Evolutionary conservation across 257 asterid species (phyloP).

Genomic region (Solanum boliviense): DNA sequence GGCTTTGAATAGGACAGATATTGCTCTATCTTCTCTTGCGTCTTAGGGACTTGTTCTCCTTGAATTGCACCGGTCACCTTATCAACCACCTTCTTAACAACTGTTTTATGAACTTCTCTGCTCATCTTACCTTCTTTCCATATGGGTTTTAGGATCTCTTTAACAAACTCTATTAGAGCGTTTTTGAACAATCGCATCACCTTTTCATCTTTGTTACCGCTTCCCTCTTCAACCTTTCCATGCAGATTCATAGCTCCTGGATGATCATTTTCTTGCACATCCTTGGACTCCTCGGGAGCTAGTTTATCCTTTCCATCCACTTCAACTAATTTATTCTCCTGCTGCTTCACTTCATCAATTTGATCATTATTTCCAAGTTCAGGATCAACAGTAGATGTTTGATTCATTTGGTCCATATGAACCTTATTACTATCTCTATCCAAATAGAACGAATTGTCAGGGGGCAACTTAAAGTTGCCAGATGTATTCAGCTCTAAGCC

Average conservation of each 20-base stretch:
- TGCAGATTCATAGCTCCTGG: constrained; percentile 27
- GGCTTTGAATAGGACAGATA: constrained; percentile 61
- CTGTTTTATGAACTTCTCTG: constrained; percentile 78
- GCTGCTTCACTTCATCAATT: constrained; percentile 14
- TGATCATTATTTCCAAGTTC: constrained; percentile 9
- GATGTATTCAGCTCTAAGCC: constrained; percentile 15
- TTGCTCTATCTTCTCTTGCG: constrained; percentile 68
- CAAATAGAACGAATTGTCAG: constrained; percentile 7
- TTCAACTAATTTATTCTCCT: constrained; percentile 18
- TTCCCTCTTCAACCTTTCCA: constrained; percentile 40
- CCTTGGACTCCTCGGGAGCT: constrained; percentile 20
- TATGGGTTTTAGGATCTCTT: constrained; percentile 75
- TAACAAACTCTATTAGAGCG: constrained; percentile 73
- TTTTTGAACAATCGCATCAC: constrained; percentile 68
- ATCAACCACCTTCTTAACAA: constrained; percentile 95
- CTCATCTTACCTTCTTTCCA: constrained; percentile 97
- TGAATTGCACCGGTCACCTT: constrained; percentile 66
- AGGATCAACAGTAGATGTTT: constrained; percentile 12
- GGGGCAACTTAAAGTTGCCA: constrained; percentile 11
- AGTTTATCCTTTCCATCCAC: constrained; percentile 8
- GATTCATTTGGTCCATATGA: constrained; percentile 21
- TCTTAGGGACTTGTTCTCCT: constrained; percentile 64
- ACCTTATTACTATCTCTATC: constrained; percentile 24
- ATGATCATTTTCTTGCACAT: constrained; percentile 24
- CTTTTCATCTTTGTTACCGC: constrained; percentile 64